Percentiles rank a stretch among this genome's conserved stretches.
Conservation (phyloP, 306 rosid species). For the Trifolium pratense region DNA sequence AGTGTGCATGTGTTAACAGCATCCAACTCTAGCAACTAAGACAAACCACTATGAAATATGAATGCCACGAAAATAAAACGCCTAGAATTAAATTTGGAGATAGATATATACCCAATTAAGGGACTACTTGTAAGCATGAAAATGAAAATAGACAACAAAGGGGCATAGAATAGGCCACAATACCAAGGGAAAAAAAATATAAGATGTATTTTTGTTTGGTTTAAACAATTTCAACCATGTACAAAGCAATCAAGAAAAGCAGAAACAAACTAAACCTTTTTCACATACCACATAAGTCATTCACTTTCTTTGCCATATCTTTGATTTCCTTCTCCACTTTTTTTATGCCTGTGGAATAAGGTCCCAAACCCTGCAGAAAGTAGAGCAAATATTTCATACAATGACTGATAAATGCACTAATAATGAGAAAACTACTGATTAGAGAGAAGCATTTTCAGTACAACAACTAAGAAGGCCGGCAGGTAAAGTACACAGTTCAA, state of each 20-base stretch:
- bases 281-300: conserved; percentile 83
- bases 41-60: conserved; percentile 14
- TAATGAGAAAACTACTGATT: background rate
- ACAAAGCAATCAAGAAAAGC: background rate
- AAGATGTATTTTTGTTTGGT: background rate
- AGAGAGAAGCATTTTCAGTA: background rate
- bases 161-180: background rate
- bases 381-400: conserved; percentile 9
- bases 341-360: conserved; percentile 83
- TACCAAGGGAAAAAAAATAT: background rate
- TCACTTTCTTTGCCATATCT: conserved; percentile 95
- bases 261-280: conserved; percentile 12
- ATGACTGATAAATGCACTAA: background rate
- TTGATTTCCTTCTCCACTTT: conserved; percentile 90
- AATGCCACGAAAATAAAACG: conserved; percentile 23
- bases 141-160: background rate
- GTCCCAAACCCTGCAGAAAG: conserved; percentile 86
- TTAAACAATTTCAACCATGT: conserved; percentile 15
- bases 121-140: conserved; percentile 3
- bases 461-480: conserved; percentile 29
- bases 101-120: conserved; percentile 14
- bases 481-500: background rate
- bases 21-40: conserved; percentile 19
- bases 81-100: background rate
- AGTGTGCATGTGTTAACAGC: conserved; percentile 6